Evolutionary conservation across 164 flowering plant genomes (phyloP), one percentile per base, ranked within the genome.

Genomic region (Kingdonia uniflora): DNA sequence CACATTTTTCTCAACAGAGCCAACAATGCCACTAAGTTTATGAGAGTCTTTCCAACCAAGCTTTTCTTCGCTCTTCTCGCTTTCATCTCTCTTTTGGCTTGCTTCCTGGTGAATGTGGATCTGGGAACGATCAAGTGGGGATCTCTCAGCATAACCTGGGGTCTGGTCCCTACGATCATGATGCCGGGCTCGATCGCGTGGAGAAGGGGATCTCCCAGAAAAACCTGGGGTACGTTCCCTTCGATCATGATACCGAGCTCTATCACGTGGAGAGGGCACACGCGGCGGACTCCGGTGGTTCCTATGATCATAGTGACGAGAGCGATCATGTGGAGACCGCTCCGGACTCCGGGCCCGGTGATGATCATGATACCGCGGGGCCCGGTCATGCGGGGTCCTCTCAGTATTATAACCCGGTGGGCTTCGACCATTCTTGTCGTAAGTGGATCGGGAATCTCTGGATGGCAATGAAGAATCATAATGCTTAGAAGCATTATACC

Each of bases 361-460:
- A 47, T 21, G 51, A 47, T 47, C 51, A 6, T 21, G 29, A 47
- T 47, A 15, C 29, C 51, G 26, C 8, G 35, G 35, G 29, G 51
- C 51, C 51, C 51, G 25, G 29, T 22, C 51, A 21, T 47, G 48
- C 19, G 20, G 48, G 1, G 48, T 17, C 22, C 6, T 68, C 63
- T 77, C 83, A 41, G 69, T 56, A 56, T 72, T 55, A 56, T 74
- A 70, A 21, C 54, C 74, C 2, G 96, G 91, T 5, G 96, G 91
- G 63, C 95, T 85, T 37, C 76, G 74, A 22, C 73, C 79, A 59
- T 71, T 78, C 64, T 74, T 78, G 46, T 82, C 90, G 67, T 77
- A 29, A 29, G 6, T 29, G 4, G 35, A 29, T 29, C 35, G 65
- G 58, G 55, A 51, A 11, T 57, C 72, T 65, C 76, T 81, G 24